These are phyloP conservation scores for Penstemon eatonii DNA, from an alignment of 257 asterid genomes.

Conservation along the genomic window DNA sequence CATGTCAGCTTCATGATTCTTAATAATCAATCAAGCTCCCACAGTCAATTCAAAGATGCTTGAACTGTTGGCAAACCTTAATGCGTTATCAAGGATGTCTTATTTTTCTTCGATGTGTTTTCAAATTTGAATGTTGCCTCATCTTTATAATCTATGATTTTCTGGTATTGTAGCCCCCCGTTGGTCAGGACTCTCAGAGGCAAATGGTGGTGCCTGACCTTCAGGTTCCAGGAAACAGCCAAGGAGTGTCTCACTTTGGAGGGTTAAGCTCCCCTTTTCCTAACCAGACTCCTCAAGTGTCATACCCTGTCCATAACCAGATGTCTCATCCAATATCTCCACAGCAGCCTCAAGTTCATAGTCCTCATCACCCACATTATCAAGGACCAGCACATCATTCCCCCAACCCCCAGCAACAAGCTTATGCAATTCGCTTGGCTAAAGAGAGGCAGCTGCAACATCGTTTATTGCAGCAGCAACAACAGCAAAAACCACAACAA, in stretches of 20 bases:
- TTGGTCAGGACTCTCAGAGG: slow-evolving; percentile 65
- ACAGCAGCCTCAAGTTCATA: slow-evolving; percentile 44
- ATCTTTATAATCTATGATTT: slow-evolving; percentile 2
- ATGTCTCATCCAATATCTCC: slow-evolving; percentile 48
- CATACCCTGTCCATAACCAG: slow-evolving; percentile 49
- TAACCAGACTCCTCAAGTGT: slow-evolving; percentile 39
- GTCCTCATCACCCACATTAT: slow-evolving; percentile 47
- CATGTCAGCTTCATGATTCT: neutral
- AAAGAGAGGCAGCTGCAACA: slow-evolving; percentile 77
- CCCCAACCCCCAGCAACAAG: slow-evolving; percentile 65
- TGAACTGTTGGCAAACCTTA: neutral
- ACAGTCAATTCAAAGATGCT: neutral
- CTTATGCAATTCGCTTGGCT: slow-evolving; percentile 68
- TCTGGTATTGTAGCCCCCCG: slow-evolving; percentile 36
- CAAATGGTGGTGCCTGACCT: slow-evolving; percentile 63
- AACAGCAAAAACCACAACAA: slow-evolving; percentile 44
- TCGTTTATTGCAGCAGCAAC: slow-evolving; percentile 53
- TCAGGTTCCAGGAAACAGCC: slow-evolving; percentile 57
- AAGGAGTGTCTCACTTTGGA: slow-evolving; percentile 45
- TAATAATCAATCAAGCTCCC: neutral
- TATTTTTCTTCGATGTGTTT: neutral
- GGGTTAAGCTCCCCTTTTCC: slow-evolving; percentile 42
- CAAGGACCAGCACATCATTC: slow-evolving; percentile 65
- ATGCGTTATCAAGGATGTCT: neutral
- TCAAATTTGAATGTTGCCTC: neutral